phyloP scores from a whole-genome alignment of 1,139 yeast genomes.

The Candida albicans region DNA sequence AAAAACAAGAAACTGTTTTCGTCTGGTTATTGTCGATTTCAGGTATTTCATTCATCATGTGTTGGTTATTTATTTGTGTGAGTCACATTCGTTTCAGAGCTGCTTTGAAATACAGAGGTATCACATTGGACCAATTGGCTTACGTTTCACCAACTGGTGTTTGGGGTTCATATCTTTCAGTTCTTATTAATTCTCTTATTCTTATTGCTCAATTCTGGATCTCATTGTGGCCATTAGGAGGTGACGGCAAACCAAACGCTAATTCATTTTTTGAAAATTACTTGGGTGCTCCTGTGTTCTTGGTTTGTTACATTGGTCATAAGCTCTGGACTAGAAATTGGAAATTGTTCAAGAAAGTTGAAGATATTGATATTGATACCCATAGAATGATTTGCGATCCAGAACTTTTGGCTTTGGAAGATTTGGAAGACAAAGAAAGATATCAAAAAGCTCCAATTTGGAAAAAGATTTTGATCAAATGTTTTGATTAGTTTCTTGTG shows the following conservation, averaged over 20 bases:
- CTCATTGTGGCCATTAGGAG: constrained; percentile 38
- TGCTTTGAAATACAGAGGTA: constrained; percentile 28
- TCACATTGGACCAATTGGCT: constrained; percentile 31
- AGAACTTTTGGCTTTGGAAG: constrained; percentile 36
- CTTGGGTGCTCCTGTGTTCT: constrained; percentile 33
- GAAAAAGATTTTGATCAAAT: constrained; percentile 25
- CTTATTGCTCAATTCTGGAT: constrained; percentile 41
- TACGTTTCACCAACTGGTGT: constrained; percentile 31
- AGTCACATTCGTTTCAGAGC: constrained; percentile 34
- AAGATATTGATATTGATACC: constrained; percentile 40
- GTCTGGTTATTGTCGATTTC: constrained; percentile 27
- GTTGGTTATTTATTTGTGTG: constrained; percentile 33
- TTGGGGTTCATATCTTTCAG: constrained; percentile 21
- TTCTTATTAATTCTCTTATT: constrained; percentile 21
- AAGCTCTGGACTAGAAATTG: constrained; percentile 28
- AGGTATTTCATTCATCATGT: constrained; percentile 26
- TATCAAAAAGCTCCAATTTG: constrained; percentile 24
- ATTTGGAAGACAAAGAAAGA: constrained; percentile 31
- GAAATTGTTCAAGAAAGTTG: constrained; percentile 30
- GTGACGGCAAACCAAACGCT: constrained; percentile 31
- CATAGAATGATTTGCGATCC: constrained; percentile 45
- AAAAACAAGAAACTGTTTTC: constrained; percentile 22
- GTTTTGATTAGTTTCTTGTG: constrained; percentile 17
- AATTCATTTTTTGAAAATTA: constrained; percentile 33
- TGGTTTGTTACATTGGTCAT: constrained; percentile 33